phyloP scores from a whole-genome alignment of 768 basidiomycete genomes.

The Macrolepiota fuliginosa region DNA sequence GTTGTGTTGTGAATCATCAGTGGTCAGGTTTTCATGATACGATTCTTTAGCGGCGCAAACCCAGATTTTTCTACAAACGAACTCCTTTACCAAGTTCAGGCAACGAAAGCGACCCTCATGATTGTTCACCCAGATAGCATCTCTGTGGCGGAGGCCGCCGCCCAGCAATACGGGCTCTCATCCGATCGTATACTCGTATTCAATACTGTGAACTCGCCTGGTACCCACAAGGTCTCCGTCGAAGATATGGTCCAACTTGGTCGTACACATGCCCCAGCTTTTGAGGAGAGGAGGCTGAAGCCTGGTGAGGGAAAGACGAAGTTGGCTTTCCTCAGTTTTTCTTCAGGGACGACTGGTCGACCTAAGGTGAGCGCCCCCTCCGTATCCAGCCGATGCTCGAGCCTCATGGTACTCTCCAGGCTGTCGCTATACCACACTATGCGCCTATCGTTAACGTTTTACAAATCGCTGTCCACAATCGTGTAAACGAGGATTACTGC shows the following conservation, averaged over 20 bases:
- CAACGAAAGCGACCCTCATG: slow-evolving; percentile 45
- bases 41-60: slow-evolving; percentile 50
- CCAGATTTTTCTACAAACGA: slow-evolving; percentile 54
- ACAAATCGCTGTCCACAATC: slow-evolving; percentile 53
- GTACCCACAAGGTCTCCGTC: slow-evolving; percentile 31
- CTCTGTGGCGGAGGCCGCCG: slow-evolving; percentile 40
- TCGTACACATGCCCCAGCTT: slow-evolving; percentile 32
- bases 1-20: slow-evolving; percentile 18
- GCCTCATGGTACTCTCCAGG: slow-evolving; percentile 28
- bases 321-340: slow-evolving; percentile 69
- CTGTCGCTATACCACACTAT: slow-evolving; percentile 61
- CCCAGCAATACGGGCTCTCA: slow-evolving; percentile 33
- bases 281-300: slow-evolving; percentile 47
- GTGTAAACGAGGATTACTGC: slow-evolving; percentile 42
- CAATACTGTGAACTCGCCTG: slow-evolving; percentile 20
- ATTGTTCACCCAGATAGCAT: slow-evolving; percentile 47
- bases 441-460: slow-evolving; percentile 61
- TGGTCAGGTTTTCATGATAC: background rate
- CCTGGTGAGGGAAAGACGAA: slow-evolving; percentile 68
- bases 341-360: slow-evolving; percentile 70
- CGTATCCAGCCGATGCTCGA: background rate
- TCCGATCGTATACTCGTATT: slow-evolving; percentile 43
- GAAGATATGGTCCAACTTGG: slow-evolving; percentile 50
- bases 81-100: slow-evolving; percentile 52
- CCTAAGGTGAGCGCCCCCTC: slow-evolving; percentile 49